Base-by-base conservation (phyloP, 306 rosid species). In the Arachis hypogaea region DNA sequence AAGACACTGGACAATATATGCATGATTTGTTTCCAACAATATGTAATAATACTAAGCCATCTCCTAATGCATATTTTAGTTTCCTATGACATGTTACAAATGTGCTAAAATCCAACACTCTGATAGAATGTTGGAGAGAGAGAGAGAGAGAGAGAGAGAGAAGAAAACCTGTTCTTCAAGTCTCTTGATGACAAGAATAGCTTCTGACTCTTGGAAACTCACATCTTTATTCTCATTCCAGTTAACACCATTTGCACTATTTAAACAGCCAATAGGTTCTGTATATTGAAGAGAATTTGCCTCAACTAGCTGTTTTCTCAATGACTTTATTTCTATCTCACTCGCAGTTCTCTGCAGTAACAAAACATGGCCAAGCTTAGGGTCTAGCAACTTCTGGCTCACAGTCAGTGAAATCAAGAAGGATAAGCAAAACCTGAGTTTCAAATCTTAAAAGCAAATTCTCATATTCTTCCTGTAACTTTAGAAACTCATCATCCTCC, bases 81-180 rank as follows among this genome's bases (percentile, higher is more conserved):
- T 22, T 22, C 28, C 28, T 22, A 22, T 22, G 28, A 22, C 28
- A 22, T 22, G 28, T 22, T 22, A 22, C 28, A 22, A 22, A 22
- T 22, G 28, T 22, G 28, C 28, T 22, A 22, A 22, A 22, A 22
- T 22, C 28, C 28, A 22, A 22, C 28, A 22, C 28, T 22, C 28
- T 22, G 28, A 33, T 33, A 33, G 38, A 33, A 33, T 4, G 38
- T 33, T 33, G 38, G 38, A 33, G 38, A 33, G 4, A 4, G 4
- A 33, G 38, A 33, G 38, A 33, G 38, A 33, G 38, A 33, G 38
- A 33, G 38, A 22, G 38, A 33, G 38, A 33, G 38, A 4, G 38
- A 33, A 63, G 42, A 36, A 59, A 44, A 91, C 97, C 93, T 92
- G 91, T 67, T 91, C 97, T 88, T 91, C 92, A 84, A 94, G 97